Evolutionary conservation across 2,329 filamentous ascomycete species (phyloP).

Genomic region (Fusarium incarnatum): DNA sequence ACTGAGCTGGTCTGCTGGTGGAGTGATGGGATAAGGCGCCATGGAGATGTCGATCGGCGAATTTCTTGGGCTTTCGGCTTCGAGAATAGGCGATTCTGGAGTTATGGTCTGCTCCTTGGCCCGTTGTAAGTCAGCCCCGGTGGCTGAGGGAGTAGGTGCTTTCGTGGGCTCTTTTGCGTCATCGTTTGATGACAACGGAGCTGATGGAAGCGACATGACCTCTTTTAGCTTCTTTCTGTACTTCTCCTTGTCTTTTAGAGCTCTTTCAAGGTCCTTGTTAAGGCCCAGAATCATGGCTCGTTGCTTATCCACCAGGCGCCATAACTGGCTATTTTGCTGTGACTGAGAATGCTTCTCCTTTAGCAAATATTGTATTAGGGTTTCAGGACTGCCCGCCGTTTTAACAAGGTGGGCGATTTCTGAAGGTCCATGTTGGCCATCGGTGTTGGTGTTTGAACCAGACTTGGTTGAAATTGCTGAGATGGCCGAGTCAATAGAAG

Average conservation of each 20-base stretch:
- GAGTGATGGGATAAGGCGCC: conserved; percentile 74
- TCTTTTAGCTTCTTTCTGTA: conserved; percentile 94
- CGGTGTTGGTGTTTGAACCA: conserved; percentile 66
- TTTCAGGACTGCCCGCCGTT: conserved; percentile 88
- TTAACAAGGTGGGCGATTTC: conserved; percentile 85
- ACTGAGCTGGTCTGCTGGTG: conserved; percentile 64
- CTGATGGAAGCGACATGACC: conserved; percentile 58
- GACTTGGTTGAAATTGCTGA: conserved; percentile 76
- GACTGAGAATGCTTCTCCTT: conserved; percentile 92
- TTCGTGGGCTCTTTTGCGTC: conserved; percentile 16
- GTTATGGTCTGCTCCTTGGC: conserved; percentile 33
- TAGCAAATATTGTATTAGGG: conserved; percentile 86
- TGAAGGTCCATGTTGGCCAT: conserved; percentile 69
- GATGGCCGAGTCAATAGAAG: conserved; percentile 93
- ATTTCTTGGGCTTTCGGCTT: conserved; percentile 63
- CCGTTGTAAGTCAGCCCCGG: conserved; percentile 44
- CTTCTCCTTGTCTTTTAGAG: conserved; percentile 92
- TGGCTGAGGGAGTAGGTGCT: conserved; percentile 26
- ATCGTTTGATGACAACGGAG: conserved; percentile 46
- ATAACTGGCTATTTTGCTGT: conserved; percentile 91
- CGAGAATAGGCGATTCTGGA: conserved; percentile 62
- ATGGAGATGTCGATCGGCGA: conserved; percentile 70
- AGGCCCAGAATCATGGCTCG: conserved; percentile 91
- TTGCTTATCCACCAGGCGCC: conserved; percentile 97
- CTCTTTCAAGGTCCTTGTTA: conserved; percentile 92